Evolutionary conservation across 805 yeast genomes (phyloP).

Genomic region (Candida argentea): DNA sequence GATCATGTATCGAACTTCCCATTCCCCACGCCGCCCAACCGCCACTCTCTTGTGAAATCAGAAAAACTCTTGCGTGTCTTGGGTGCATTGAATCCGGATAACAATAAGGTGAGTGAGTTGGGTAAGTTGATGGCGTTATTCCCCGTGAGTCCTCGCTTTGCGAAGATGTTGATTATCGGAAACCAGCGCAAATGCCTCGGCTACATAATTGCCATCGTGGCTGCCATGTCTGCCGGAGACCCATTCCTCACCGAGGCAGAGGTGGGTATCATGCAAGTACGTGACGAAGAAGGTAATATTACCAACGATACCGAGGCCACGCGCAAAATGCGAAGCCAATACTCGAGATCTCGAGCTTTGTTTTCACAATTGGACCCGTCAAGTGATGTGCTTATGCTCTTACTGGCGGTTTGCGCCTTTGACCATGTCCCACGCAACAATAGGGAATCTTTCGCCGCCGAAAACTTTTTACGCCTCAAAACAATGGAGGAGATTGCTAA

Average conservation of each 20-base stretch:
- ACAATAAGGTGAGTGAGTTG: conserved; percentile 54
- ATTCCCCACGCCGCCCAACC: conserved; percentile 88
- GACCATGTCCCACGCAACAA: conserved; percentile 56
- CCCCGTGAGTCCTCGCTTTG: conserved; percentile 89
- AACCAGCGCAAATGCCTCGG: conserved; percentile 81
- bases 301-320: conserved; percentile 28
- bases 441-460: conserved; percentile 38
- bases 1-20: conserved; percentile 87
- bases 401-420: conserved; percentile 80
- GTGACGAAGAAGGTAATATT: conserved; percentile 10
- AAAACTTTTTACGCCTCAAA: conserved; percentile 67
- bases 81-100: conserved; percentile 61
- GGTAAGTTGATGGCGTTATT: conserved; percentile 84
- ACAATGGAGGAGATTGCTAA: conserved; percentile 78
- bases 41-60: conserved; percentile 49
- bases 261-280: conserved; percentile 38
- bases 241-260: conserved; percentile 75
- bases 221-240: conserved; percentile 89
- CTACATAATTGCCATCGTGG: conserved; percentile 82
- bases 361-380: conserved; percentile 61
- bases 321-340: conserved; percentile 39
- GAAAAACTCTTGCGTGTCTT: conserved; percentile 55
- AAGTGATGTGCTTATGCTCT: conserved; percentile 65
- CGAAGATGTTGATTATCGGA: conserved; percentile 82
- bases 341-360: conserved; percentile 44